phyloP scores from a whole-genome alignment of 176 grass and related monocot genomes.

The Triticum aestivum region IWGSC_CS_RefSeq_v2.1 NC_057800.1:741017925-741018424 shows the following conservation, averaged over 20 bases:
- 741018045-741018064: conserved; percentile 40
- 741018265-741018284: conserved; percentile 34
- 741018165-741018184: conserved; percentile 45
- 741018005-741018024: conserved; percentile 12
- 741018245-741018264: conserved; percentile 50
- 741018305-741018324: conserved; percentile 28
- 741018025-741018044: conserved; percentile 1
- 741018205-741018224: conserved; percentile 11
- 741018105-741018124: conserved; percentile 35
- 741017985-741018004: conserved; percentile 32
- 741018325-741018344: conserved; percentile 20
- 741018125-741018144: conserved; percentile 28
- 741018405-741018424: background rate
- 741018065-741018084: conserved; percentile 51
- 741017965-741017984: conserved; percentile 32
- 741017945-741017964: conserved; percentile 43
- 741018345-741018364: conserved; percentile 36
- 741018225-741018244: conserved; percentile 38
- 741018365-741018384: background rate
- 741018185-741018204: conserved; percentile 20
- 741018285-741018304: conserved; percentile 33
- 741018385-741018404: background rate
- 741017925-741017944: conserved; percentile 40
- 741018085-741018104: conserved; percentile 41
- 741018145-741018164: conserved; percentile 35